Base-by-base conservation (phyloP, 208 protist species). In the Crithidia thermophila region DNA sequence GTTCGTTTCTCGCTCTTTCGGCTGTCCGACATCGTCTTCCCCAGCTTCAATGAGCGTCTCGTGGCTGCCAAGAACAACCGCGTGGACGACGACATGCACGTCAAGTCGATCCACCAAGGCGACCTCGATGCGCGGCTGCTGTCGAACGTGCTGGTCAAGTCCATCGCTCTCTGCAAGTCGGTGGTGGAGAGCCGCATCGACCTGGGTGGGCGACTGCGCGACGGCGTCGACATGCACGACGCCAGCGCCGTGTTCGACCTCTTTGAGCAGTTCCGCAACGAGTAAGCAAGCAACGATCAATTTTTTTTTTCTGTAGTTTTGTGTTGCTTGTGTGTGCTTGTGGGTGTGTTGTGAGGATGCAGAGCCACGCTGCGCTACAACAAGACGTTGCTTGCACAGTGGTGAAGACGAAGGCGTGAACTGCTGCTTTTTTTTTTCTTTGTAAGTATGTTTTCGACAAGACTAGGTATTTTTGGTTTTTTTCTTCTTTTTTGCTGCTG, bases 1-100 rank as follows among this genome's bases (percentile, higher is more conserved):
- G 66, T 89, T 34, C 76, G 83, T 13, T 88, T 89, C 51, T 85
- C 78, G 0, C 67, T 92, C 5, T 88, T 92, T 50, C 80, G 83
- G 1, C 47, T 85, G 21, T 73, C 67, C 25, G 83, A 92, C 61
- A 65, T 92, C 31, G 83, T 89, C n/a, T 85, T 82, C 45, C 83
- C 82, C 0, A 75, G 62, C 39, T 75, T 87, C 53, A 81, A 88
- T 50, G 72, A 87, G 28, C 75, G 74, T 34, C 8, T 88, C 0
- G 59, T 79, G 11, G 75, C 77, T 16, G 77, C 81, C 18, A 86
- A 85, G 71, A 92, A 89, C 62, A 87, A 87, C 62, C 57, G 71
- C 30, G 56, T 89, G 28, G 61, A 78, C 30, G 72, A 82, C 47
- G 49, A 52, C 30, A 16, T 79, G 40, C 70, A 73, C 30, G 14